A percentile compares a stretch with the other conserved stretches of the same genome.
phyloP scores from a whole-genome alignment of 2,329 filamentous ascomycete species.

The Pyrenochaeta sp. region DNA sequence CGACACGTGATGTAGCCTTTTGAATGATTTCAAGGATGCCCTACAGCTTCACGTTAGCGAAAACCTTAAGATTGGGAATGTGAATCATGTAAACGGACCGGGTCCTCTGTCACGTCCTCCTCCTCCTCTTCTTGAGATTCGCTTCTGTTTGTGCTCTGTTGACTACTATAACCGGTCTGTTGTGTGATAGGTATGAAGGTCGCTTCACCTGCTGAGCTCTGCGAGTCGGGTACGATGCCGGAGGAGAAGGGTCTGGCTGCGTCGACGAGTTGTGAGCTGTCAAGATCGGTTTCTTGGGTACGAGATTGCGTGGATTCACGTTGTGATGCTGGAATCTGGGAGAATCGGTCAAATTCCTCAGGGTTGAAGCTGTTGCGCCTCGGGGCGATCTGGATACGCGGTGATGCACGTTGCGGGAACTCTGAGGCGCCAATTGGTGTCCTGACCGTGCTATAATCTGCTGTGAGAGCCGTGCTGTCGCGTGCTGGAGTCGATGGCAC shows the following conservation, averaged over 20 bases:
- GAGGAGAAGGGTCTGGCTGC: constrained; percentile 19
- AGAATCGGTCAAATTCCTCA: constrained; percentile 30
- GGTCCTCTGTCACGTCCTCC: constrained; percentile 17
- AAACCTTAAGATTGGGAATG: neutral
- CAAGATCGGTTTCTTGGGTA: constrained; percentile 18
- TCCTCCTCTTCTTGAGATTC: constrained; percentile 12
- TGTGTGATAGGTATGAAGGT: constrained; percentile 39
- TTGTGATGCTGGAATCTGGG: constrained; percentile 21
- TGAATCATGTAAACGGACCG: constrained; percentile 9
- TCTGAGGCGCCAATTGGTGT: constrained; percentile 3
- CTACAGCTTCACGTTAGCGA: constrained; percentile 20
- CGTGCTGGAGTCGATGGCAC: constrained; percentile 9
- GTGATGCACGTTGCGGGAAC: constrained; percentile 6
- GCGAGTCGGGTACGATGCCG: constrained; percentile 40
- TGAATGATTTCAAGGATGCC: constrained; percentile 20
- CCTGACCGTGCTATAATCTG: neutral
- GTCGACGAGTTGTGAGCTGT: constrained; percentile 28
- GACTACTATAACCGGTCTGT: constrained; percentile 14
- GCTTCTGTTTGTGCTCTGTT: constrained; percentile 6
- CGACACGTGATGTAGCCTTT: constrained; percentile 16
- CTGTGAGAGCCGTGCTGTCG: neutral
- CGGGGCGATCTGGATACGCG: constrained; percentile 25
- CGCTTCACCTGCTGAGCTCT: constrained; percentile 29
- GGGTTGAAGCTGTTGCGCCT: constrained; percentile 26
- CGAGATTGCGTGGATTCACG: neutral